A percentile compares a stretch with the other conserved stretches of the same genome.
phyloP scores from a whole-genome alignment of 2,329 filamentous ascomycete species.

The Xylaria sp. region DNA sequence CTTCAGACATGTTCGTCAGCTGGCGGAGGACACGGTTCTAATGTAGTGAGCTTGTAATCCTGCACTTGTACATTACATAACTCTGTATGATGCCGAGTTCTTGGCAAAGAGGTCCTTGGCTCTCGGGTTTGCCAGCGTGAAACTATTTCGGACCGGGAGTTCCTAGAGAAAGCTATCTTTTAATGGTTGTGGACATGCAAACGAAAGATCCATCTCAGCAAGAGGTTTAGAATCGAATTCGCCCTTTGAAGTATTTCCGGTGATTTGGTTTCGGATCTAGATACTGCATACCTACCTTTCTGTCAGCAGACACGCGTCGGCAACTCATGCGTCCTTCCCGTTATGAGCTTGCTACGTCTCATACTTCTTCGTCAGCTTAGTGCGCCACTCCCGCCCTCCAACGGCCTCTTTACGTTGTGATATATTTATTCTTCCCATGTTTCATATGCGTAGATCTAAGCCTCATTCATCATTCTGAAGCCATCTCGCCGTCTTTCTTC shows the following conservation, averaged over 20 bases:
- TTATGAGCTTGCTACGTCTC: slow-evolving; percentile 2
- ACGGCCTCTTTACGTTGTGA: not conserved
- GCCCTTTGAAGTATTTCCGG: not conserved
- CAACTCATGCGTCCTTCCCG: slow-evolving; percentile 13
- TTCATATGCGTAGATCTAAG: slow-evolving; percentile 12
- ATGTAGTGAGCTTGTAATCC: not conserved
- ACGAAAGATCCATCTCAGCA: not conserved
- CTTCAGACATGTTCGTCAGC: not conserved
- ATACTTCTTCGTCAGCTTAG: slow-evolving; percentile 16
- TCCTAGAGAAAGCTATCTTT: not conserved
- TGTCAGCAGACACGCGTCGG: slow-evolving; percentile 6
- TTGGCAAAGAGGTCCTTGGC: slow-evolving; percentile 22
- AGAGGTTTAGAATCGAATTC: not conserved
- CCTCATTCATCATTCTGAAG: not conserved
- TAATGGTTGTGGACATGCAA: slow-evolving; percentile 12
- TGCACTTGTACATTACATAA: slow-evolving; percentile 4
- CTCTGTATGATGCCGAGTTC: slow-evolving; percentile 7
- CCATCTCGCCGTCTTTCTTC: not conserved
- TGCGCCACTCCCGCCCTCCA: not conserved
- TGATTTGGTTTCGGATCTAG: slow-evolving; percentile 8
- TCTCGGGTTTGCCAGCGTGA: slow-evolving; percentile 12
- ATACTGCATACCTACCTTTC: not conserved
- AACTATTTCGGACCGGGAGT: not conserved
- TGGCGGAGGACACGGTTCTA: not conserved
- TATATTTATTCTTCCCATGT: slow-evolving; percentile 10